Evolutionary conservation across 768 basidiomycete species (phyloP).

Genomic region (Neoboletus brunneissimus): DNA sequence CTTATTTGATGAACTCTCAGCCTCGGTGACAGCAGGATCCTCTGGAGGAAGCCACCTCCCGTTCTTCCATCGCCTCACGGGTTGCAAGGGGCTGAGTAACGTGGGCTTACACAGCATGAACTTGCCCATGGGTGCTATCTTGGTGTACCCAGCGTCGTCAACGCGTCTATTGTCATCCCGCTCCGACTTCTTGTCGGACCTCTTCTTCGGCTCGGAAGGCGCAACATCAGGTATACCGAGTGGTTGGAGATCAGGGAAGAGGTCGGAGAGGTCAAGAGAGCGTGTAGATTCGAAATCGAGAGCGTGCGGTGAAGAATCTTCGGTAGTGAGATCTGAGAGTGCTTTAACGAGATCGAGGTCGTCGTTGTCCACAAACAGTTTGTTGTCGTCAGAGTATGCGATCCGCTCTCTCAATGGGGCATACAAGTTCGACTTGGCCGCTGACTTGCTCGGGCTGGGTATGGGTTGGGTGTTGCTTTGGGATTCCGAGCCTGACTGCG

Average conservation of each 20-base stretch:
- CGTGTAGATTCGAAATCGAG: constrained; percentile 26
- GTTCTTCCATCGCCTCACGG: constrained; percentile 68
- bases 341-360: constrained; percentile 51
- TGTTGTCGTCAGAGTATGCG: constrained; percentile 41
- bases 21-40: constrained; percentile 44
- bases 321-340: constrained; percentile 39
- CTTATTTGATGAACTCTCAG: constrained; percentile 38
- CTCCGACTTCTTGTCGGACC: constrained; percentile 52
- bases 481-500: constrained; percentile 39
- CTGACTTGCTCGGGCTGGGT: constrained; percentile 35
- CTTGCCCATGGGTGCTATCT: constrained; percentile 67
- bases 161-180: constrained; percentile 68
- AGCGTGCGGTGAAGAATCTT: constrained; percentile 14
- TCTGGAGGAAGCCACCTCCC: constrained; percentile 66
- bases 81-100: constrained; percentile 80
- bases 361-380: constrained; percentile 54
- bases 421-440: constrained; percentile 44
- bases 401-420: constrained; percentile 60
- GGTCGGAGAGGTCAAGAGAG: constrained; percentile 52
- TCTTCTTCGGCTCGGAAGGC: constrained; percentile 43
- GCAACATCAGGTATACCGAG: constrained; percentile 51
- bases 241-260: constrained; percentile 84
- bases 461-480: constrained; percentile 22
- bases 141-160: constrained; percentile 78
- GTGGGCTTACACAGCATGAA: constrained; percentile 85